Base-by-base conservation (phyloP, 176 grass and related monocot species). In the Panicum miliaceum region DNA sequence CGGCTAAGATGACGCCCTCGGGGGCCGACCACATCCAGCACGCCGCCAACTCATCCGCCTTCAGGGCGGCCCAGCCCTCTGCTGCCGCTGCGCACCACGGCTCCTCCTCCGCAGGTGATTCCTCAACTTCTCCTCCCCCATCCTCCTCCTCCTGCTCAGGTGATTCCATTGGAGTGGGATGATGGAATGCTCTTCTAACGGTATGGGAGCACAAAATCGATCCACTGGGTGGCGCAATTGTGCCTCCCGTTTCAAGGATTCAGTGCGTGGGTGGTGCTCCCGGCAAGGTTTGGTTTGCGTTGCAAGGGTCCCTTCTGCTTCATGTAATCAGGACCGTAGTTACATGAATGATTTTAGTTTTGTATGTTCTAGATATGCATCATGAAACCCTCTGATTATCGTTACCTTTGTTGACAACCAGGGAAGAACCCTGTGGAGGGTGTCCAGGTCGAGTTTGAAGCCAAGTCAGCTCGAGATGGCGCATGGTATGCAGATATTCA, bases 391-490 rank as follows among this genome's bases (percentile, higher is more conserved):
- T 68, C 69, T 85, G 40, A 60, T 68, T 73, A 23, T 54, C 12
- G 32, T 45, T 41, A 29, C 5, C 12, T 23, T 59, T 54, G 34
- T 80, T 83, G 8, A 22, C 50, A 90, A 84, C 12, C 79, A 82
- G 65, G 88, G 14, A 90, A 90, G 72, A 84, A 7, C 86, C 34
- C 83, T 64, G 27, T 79, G 38, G 90, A 92, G 65, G 81, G 80
- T 79, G 50, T 74, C 35, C 76, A 69, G 34, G 76, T 92, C 3
- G 93, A 95, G 58, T 95, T 92, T 86, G 93, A 95, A 88, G 93
- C 93, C 45, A 95, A 95, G 65, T 95, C 93, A 35, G 93, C 93
- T 84, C 86, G 90, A 75, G 93, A 95, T 85, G 93, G 93, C 0
- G 93, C 93, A 75, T 95, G 93, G 93, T 95, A 88, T 68, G 37